A percentile compares a stretch with the other conserved stretches of the same genome.
These are phyloP conservation scores for Mallotus japonicus DNA, from an alignment of 441 rosid genomes.

Conservation along the genomic window DNA sequence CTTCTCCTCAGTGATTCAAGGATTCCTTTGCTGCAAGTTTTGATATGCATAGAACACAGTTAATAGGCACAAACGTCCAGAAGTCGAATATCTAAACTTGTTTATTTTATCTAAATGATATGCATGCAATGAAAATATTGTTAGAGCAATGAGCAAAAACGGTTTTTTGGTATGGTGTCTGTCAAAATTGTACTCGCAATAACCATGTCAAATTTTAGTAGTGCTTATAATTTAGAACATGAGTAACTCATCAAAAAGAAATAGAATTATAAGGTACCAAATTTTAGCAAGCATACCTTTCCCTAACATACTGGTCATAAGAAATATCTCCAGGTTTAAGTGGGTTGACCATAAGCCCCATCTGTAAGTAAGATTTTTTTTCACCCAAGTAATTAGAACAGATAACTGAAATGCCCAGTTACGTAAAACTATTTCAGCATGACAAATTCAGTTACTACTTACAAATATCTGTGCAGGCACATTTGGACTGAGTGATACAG, in stretches of 20 bases:
- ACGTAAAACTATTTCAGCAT: not conserved
- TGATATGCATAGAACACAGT: constrained; percentile 7
- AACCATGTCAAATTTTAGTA: not conserved
- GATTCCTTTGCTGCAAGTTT: constrained; percentile 69
- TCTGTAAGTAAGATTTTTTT: constrained; percentile 39
- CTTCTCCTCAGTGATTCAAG: constrained; percentile 89
- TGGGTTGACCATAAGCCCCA: constrained; percentile 97
- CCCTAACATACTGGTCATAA: constrained; percentile 67
- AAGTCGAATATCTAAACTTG: not conserved
- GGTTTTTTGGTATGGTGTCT: not conserved
- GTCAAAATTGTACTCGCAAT: not conserved
- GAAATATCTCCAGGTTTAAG: constrained; percentile 93
- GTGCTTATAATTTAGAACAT: too few relatives aligned
- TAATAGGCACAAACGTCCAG: constrained; percentile 11
- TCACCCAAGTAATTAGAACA: not conserved
- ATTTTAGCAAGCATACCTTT: constrained; percentile 54
- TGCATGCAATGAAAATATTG: not conserved
- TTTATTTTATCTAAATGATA: not conserved
- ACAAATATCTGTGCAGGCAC: constrained; percentile 97
- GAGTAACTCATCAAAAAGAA: not conserved
- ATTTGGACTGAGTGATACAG: constrained; percentile 85
- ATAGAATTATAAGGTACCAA: not conserved
- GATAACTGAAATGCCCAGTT: constrained; percentile 13
- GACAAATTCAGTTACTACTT: constrained; percentile 37
- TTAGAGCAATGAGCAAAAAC: not conserved